Conservation (phyloP, 2,329 filamentous ascomycete species). For the Claviceps pazoutovae region DNA sequence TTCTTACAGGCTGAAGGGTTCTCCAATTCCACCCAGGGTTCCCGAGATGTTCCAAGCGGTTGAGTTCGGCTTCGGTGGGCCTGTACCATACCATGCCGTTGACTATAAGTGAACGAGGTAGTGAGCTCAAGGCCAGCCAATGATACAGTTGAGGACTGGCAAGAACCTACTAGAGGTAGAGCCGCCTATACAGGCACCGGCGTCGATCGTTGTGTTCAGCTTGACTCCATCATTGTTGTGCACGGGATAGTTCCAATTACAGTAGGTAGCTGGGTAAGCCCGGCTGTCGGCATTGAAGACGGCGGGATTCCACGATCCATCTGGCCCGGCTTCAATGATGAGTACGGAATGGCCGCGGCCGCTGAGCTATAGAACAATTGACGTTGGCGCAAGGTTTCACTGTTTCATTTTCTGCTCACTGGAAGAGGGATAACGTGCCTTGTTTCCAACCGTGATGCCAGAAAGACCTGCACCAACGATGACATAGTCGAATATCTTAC, state of each 20-base stretch:
- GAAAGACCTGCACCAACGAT: constrained; percentile 25
- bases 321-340: constrained; percentile 13
- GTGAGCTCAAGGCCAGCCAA: neutral
- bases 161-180: constrained; percentile 11
- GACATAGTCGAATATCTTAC: constrained; percentile 16
- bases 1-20: constrained; percentile 15
- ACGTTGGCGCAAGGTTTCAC: neutral
- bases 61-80: constrained; percentile 11
- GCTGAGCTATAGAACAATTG: constrained; percentile 8
- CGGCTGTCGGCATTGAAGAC: constrained; percentile 8
- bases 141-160: neutral
- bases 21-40: constrained; percentile 20
- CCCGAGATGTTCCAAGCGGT: constrained; percentile 10
- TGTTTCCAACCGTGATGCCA: constrained; percentile 16
- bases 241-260: constrained; percentile 11
- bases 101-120: constrained; percentile 4
- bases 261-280: constrained; percentile 8
- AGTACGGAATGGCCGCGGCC: constrained; percentile 10
- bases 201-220: constrained; percentile 7
- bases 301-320: constrained; percentile 10
- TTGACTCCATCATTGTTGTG: constrained; percentile 9
- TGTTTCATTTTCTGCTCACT: too few species aligned
- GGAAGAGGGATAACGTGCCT: constrained; percentile 2
- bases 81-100: constrained; percentile 14
- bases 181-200: constrained; percentile 14